Evolutionary conservation across 805 yeast genomes (phyloP), one percentile per base, ranked within the genome.

Genomic region (Komagataella ulmi): DNA sequence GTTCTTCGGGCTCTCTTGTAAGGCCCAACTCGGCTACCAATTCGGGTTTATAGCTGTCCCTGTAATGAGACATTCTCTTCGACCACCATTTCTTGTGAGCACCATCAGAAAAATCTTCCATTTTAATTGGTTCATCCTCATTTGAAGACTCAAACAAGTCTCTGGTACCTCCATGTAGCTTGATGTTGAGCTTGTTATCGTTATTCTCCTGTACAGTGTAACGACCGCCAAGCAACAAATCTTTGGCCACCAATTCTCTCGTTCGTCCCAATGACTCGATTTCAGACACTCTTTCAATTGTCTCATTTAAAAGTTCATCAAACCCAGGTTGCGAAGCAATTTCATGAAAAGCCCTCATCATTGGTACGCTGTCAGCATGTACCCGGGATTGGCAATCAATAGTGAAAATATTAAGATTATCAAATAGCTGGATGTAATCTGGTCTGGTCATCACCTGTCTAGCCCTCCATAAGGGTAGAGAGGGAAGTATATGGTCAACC

Each of bases 261-360:
- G 95, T 87, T 63, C 95, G 75, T 7, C 83, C 84, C 52, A 87
- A 68, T 0, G 88, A 76, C 65, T 87, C 95, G 49, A 87, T 87
- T 23, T 81, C 91, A 3, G 77, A 74, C 2, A 87, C 85, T 49
- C 95, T 68, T 50, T 81, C 79, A 7, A 78, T 65, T 0, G 91
- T 82, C 50, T 83, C 85, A 17, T 76, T 74, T 24, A 87, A 65
- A 19, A 86, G 66, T 53, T 80, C 75, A 47, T 83, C 81, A 56
- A 87, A 87, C 7, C 83, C 85, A 0, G 87, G 85, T 64, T 79
- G 81, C 2, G 77, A 68, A 1, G 83, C 82, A 50, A 87, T 83
- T 61, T 87, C 95, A 54, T 85, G 79, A 62, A 87, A 87, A 4
- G 91, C 95, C 57, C 90, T 75, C 95, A 87, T 85, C 95, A 87